These are phyloP conservation scores for Cercospora sp. DNA, from an alignment of 2,329 filamentous ascomycete species.

Conservation along the genomic window DNA sequence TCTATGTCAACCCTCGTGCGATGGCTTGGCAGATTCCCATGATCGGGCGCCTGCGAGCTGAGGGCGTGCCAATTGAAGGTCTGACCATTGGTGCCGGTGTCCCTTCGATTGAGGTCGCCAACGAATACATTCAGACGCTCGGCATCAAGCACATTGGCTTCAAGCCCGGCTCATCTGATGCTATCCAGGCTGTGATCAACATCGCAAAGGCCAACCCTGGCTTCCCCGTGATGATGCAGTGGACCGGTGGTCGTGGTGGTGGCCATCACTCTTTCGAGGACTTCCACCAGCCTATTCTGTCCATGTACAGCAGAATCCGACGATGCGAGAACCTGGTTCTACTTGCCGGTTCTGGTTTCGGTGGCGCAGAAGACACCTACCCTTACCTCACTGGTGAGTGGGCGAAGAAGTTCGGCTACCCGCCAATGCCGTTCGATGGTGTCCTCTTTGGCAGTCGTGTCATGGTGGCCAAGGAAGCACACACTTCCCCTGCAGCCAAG, in stretches of 20 bases:
- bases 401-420: slow-evolving; percentile 84
- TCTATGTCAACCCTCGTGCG: slow-evolving; percentile 84
- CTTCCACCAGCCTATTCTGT: slow-evolving; percentile 87
- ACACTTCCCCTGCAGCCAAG: slow-evolving; percentile 85
- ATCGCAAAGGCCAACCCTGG: slow-evolving; percentile 91
- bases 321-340: slow-evolving; percentile 84
- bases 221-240: slow-evolving; percentile 91
- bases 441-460: slow-evolving; percentile 87
- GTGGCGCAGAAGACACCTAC: slow-evolving; percentile 85
- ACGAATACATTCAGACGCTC: slow-evolving; percentile 90
- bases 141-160: slow-evolving; percentile 91
- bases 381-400: slow-evolving; percentile 87
- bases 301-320: slow-evolving; percentile 87
- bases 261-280: slow-evolving; percentile 95
- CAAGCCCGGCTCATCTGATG: slow-evolving; percentile 87
- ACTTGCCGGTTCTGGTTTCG: slow-evolving; percentile 88
- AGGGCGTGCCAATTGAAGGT: slow-evolving; percentile 88
- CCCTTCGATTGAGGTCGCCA: slow-evolving; percentile 87
- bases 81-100: slow-evolving; percentile 92
- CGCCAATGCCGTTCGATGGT: slow-evolving; percentile 92
- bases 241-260: slow-evolving; percentile 91
- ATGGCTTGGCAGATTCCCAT: slow-evolving; percentile 93
- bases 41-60: slow-evolving; percentile 73
- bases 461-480: slow-evolving; percentile 92
- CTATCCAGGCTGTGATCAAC: slow-evolving; percentile 86